Evolutionary conservation across 495 filamentous ascomycete genomes (phyloP).

Genomic region (Aspergillus kassunensis): DNA sequence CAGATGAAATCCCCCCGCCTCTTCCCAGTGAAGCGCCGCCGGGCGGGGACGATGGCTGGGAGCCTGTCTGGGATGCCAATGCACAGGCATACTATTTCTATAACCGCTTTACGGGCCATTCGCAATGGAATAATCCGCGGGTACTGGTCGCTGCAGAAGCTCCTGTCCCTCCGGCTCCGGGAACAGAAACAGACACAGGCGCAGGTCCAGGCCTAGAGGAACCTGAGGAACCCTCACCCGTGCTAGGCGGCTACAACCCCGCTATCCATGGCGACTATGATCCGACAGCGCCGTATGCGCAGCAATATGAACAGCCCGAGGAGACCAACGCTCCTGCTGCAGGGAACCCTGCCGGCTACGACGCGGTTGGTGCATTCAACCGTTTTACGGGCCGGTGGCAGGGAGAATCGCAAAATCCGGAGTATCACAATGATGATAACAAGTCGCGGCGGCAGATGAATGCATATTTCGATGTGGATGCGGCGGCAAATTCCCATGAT

Average conservation of each 20-base stretch:
- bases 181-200: too few species aligned
- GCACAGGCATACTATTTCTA: constrained; percentile 81
- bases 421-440: constrained; percentile 81
- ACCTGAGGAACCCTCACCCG: constrained; percentile 15
- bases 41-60: constrained; percentile 80
- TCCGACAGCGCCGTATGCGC: constrained; percentile 86
- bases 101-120: constrained; percentile 71
- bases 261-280: constrained; percentile 96
- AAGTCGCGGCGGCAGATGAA: constrained; percentile 87
- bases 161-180: not conserved
- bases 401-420: constrained; percentile 55
- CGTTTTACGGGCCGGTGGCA: constrained; percentile 90
- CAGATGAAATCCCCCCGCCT: constrained; percentile 47
- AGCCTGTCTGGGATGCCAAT: constrained; percentile 72
- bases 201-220: too few species aligned
- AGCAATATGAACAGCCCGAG: constrained; percentile 39
- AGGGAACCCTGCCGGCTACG: constrained; percentile 50
- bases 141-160: constrained; percentile 43
- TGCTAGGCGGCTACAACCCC: constrained; percentile 80
- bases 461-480: constrained; percentile 97
- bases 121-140: constrained; percentile 90
- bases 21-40: constrained; percentile 54
- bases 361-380: constrained; percentile 75
- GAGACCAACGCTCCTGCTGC: constrained; percentile 25
- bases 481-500: constrained; percentile 89